Conservation (phyloP, 257 asterid species). For the Haberlea rhodopensis region DNA sequence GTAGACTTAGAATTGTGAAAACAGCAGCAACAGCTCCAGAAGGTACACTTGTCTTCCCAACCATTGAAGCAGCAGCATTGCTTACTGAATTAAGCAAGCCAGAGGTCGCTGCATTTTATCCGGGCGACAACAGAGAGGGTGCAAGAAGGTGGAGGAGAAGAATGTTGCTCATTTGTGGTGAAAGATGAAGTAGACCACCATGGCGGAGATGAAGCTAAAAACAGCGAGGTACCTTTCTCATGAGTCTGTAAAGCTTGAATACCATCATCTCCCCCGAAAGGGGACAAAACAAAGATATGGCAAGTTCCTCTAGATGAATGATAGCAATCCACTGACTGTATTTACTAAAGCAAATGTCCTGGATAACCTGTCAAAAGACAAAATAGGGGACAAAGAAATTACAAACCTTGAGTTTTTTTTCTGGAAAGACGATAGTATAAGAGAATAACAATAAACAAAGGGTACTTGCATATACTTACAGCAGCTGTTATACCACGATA, state of each 20-base stretch:
- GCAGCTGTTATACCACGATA: conserved; percentile 74
- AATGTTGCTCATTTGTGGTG: conserved; percentile 45
- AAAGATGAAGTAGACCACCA: conserved; percentile 70
- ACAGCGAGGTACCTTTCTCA: conserved; percentile 37
- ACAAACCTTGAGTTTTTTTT: conserved; percentile 17
- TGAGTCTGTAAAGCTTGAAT: conserved; percentile 39
- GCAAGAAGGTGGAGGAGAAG: conserved; percentile 53
- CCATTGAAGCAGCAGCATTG: conserved; percentile 60
- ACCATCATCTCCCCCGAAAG: conserved; percentile 58
- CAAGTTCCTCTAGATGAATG: conserved; percentile 68
- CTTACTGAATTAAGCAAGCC: conserved; percentile 58
- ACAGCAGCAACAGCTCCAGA: conserved; percentile 64
- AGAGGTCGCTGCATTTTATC: conserved; percentile 51
- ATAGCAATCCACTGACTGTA: conserved; percentile 68
- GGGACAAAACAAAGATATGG: conserved; percentile 59
- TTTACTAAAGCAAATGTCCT: conserved; percentile 65
- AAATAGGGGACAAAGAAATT: conserved; percentile 11
- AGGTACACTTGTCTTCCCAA: conserved; percentile 55
- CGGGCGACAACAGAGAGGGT: conserved; percentile 52
- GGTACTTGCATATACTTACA: conserved; percentile 43
- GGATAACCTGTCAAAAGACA: conserved; percentile 51
- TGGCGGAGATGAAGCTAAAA: conserved; percentile 42
- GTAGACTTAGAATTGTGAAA: conserved; percentile 53
- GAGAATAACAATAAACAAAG: conserved; percentile 14
- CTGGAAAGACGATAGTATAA: conserved; percentile 16